These are phyloP conservation scores for Pleurotus tuber-regium DNA, from an alignment of 768 basidiomycete species.

Conservation along the genomic window DNA sequence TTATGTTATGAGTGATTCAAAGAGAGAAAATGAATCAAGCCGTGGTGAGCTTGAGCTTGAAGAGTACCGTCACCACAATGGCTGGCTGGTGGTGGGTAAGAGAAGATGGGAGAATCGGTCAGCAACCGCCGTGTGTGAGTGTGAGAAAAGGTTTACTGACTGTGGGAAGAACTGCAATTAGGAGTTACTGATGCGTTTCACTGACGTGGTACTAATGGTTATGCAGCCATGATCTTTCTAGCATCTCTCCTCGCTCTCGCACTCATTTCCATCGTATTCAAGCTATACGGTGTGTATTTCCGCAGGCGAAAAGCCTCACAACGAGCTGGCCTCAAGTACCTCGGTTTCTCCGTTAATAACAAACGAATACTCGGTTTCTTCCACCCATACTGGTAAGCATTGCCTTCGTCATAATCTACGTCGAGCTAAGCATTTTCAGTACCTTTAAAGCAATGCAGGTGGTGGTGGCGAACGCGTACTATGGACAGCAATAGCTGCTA, in stretches of 20 bases:
- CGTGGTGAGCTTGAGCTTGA: neutral
- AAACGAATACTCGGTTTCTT: constrained; percentile 65
- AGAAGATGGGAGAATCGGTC: no score
- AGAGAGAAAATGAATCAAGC: no score
- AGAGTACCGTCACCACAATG: neutral
- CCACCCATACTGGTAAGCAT: constrained; percentile 89
- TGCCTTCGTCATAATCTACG: constrained; percentile 6
- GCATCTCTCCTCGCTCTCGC: neutral
- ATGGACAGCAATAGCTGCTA: constrained; percentile 82
- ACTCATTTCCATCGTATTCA: neutral
- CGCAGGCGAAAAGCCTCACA: neutral
- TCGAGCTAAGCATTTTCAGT: constrained; percentile 37
- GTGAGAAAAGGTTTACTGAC: neutral
- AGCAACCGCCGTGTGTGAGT: neutral
- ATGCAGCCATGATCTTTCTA: neutral
- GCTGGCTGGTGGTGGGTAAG: neutral
- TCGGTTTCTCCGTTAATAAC: neutral
- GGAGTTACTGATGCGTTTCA: no score
- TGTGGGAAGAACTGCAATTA: neutral
- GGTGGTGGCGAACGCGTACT: constrained; percentile 96
- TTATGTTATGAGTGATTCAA: no score
- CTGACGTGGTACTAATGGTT: neutral
- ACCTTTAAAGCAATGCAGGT: constrained; percentile 73
- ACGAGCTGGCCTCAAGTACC: neutral
- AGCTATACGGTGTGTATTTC: neutral